Evolutionary conservation across 768 basidiomycete species (phyloP).

Genomic region (Boletus rufocinnamomeus): DNA sequence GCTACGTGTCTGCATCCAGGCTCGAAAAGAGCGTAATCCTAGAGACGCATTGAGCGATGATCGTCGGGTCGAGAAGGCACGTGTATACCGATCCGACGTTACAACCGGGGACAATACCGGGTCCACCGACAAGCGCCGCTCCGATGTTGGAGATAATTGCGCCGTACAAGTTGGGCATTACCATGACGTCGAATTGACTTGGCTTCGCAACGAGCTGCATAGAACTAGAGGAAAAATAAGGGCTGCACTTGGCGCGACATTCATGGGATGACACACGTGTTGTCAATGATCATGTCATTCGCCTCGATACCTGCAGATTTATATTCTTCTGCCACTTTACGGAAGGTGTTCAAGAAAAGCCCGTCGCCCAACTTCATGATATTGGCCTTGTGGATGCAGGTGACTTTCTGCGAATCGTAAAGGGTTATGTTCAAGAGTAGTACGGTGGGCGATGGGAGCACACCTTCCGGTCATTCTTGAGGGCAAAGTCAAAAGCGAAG

Average conservation of each 20-base stretch:
- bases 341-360: slow-evolving; percentile 98
- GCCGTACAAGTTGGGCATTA: slow-evolving; percentile 97
- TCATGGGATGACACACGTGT: slow-evolving; percentile 62
- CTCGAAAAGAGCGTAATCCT: slow-evolving; percentile 98
- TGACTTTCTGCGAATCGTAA: slow-evolving; percentile 78
- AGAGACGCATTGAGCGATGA: not conserved
- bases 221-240: slow-evolving; percentile 52
- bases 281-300: slow-evolving; percentile 99
- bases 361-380: slow-evolving; percentile 99
- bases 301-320: slow-evolving; percentile 85
- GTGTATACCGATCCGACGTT: slow-evolving; percentile 86
- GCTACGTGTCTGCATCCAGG: slow-evolving; percentile 97
- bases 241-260: not conserved
- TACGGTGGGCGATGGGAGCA: slow-evolving; percentile 12
- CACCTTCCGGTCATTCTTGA: slow-evolving; percentile 98
- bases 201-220: slow-evolving; percentile 99
- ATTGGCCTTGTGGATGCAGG: slow-evolving; percentile 99
- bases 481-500: slow-evolving; percentile 98
- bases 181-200: slow-evolving; percentile 98
- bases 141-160: slow-evolving; percentile 99
- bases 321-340: slow-evolving; percentile 95
- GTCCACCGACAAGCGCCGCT: slow-evolving; percentile 96
- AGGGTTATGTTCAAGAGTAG: not conserved
- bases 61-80: not conserved
- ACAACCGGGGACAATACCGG: slow-evolving; percentile 96